A percentile compares a stretch with the other conserved stretches of the same genome.
phyloP scores from a whole-genome alignment of 2,329 filamentous ascomycete species.

The Botrytis tulipae region DNA sequence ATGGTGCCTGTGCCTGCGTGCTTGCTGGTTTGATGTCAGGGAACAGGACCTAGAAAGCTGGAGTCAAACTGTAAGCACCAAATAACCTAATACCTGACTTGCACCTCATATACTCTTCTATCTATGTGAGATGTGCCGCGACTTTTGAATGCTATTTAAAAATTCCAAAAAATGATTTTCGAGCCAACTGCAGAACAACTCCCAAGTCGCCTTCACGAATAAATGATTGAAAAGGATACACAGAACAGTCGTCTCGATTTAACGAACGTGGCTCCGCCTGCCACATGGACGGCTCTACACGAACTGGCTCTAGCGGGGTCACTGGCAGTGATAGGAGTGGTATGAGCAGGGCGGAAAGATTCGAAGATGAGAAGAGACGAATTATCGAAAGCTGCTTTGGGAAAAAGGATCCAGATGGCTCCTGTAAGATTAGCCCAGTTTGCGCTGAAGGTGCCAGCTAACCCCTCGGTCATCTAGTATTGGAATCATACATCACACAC shows the following conservation, averaged over 20 bases:
- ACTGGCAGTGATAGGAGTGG: slow-evolving; percentile 33
- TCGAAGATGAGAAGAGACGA: slow-evolving; percentile 93
- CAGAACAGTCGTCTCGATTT: slow-evolving; percentile 16
- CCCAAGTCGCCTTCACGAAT: slow-evolving; percentile 9
- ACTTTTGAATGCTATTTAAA: neutral
- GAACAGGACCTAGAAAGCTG: slow-evolving; percentile 8
- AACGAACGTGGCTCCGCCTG: slow-evolving; percentile 37
- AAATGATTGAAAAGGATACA: slow-evolving; percentile 20
- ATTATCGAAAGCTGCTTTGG: slow-evolving; percentile 94
- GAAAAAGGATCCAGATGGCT: slow-evolving; percentile 84
- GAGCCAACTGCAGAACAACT: slow-evolving; percentile 4
- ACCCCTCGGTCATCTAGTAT: slow-evolving; percentile 49
- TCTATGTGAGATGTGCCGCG: neutral
- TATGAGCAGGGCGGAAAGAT: slow-evolving; percentile 65
- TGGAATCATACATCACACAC: slow-evolving; percentile 97
- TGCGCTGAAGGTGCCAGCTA: slow-evolving; percentile 21
- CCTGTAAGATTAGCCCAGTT: slow-evolving; percentile 53
- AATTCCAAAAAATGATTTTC: slow-evolving; percentile 12
- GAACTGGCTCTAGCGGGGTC: slow-evolving; percentile 39
- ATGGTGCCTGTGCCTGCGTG: neutral
- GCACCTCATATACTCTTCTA: neutral
- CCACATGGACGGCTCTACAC: slow-evolving; percentile 39
- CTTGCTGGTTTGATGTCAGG: slow-evolving; percentile 10
- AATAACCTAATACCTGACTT: slow-evolving; percentile 15
- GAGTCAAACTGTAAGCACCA: slow-evolving; percentile 10